phyloP scores from a whole-genome alignment of 2,329 filamentous ascomycete species.

The Tolypocladium capitatum region DNA sequence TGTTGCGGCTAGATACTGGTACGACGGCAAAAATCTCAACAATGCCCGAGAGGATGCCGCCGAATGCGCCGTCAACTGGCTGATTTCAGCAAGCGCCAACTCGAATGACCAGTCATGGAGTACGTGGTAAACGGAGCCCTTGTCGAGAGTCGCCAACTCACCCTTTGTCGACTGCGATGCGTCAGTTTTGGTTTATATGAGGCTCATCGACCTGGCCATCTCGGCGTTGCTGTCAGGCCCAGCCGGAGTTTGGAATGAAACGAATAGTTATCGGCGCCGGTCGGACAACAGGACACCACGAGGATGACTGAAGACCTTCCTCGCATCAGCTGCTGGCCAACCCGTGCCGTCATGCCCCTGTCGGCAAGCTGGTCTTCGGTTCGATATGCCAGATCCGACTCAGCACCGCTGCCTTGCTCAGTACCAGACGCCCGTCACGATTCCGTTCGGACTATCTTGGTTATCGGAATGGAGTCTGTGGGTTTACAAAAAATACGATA shows the following conservation, averaged over 20 bases:
- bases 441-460: no score
- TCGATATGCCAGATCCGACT: not conserved
- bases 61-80: conserved; percentile 56
- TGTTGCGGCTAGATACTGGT: conserved; percentile 73
- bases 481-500: not conserved
- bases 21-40: conserved; percentile 76
- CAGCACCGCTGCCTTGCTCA: not conserved
- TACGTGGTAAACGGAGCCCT: conserved; percentile 6
- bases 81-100: conserved; percentile 25
- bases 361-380: not conserved
- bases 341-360: not conserved
- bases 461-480: not conserved
- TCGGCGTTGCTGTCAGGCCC: not conserved
- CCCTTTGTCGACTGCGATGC: not conserved
- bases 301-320: not conserved
- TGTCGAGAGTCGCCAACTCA: not conserved
- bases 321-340: not conserved
- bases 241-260: not conserved
- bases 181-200: not conserved
- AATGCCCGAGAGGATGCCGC: conserved; percentile 88
- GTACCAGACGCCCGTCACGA: not conserved
- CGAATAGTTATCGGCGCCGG: not conserved
- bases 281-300: not conserved
- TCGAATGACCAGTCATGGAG: conserved; percentile 13
- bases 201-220: not conserved